Percentiles rank a stretch among this genome's conserved stretches.
phyloP scores from a whole-genome alignment of 371 early-diverging fungal species.

The Phascolomyces articulosus region DNA sequence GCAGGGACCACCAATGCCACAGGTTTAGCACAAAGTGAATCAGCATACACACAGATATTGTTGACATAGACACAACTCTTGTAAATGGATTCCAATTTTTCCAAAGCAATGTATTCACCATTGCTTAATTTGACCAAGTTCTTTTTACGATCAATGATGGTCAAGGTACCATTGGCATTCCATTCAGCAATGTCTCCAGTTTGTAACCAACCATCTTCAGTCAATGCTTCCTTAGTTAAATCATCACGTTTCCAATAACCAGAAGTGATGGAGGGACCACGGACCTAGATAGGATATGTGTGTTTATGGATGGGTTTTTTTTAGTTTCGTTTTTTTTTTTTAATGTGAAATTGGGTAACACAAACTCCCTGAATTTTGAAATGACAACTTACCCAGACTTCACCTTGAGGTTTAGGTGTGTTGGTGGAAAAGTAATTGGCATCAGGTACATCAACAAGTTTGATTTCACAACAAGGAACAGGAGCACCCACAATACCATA shows the following conservation, averaged over 20 bases:
- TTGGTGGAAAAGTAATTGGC: constrained; percentile 74
- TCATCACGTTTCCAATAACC: constrained; percentile 74
- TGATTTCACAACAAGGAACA: constrained; percentile 81
- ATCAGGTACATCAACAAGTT: constrained; percentile 89
- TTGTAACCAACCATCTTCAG: constrained; percentile 85
- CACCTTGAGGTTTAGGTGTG: constrained; percentile 76
- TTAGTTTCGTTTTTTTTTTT: too few relatives aligned
- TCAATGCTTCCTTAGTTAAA: constrained; percentile 71
- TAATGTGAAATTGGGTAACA: too few relatives aligned
- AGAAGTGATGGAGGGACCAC: constrained; percentile 75
- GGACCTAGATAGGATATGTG: constrained; percentile 13
- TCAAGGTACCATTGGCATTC: constrained; percentile 64
- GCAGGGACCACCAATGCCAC: constrained; percentile 78
- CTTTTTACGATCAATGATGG: constrained; percentile 83
- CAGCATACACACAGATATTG: constrained; percentile 88
- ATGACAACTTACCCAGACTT: constrained; percentile 68
- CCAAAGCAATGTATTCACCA: constrained; percentile 96
- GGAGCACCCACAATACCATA: constrained; percentile 83
- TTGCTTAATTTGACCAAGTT: constrained; percentile 80
- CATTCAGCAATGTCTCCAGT: constrained; percentile 90
- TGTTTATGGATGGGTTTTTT: neutral
- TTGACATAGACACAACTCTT: constrained; percentile 73
- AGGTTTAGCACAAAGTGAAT: constrained; percentile 66
- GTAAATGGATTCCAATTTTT: constrained; percentile 95
- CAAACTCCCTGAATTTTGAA: neutral